A percentile compares a stretch with the other conserved stretches of the same genome.
Conservation (phyloP, 73 alveolate genomes). For the Durusdinium trenchii region DNA sequence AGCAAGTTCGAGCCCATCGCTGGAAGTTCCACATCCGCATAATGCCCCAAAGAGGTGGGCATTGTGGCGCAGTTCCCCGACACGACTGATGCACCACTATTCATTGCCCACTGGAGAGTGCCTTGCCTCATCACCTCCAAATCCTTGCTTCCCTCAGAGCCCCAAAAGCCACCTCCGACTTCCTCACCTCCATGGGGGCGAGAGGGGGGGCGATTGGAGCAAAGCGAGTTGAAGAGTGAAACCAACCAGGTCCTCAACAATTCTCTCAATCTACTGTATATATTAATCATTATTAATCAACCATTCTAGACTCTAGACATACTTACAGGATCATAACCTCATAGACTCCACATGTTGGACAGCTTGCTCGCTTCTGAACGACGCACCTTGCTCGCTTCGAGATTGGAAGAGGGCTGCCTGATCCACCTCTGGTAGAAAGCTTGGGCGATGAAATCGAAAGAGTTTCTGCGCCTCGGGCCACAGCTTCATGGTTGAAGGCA, state of each 20-base stretch:
- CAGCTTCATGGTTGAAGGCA: slow-evolving; percentile 85
- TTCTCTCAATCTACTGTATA: too few species aligned
- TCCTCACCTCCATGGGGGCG: too few species aligned
- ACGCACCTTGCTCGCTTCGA: slow-evolving; percentile 24
- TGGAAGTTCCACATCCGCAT: slow-evolving; percentile 35
- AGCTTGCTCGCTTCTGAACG: too few species aligned
- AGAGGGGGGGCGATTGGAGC: too few species aligned
- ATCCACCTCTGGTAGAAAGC: slow-evolving; percentile 29
- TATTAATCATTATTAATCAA: too few species aligned
- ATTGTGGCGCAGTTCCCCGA: slow-evolving; percentile 32
- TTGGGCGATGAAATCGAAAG: slow-evolving; percentile 49
- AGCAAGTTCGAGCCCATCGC: not conserved
- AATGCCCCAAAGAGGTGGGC: slow-evolving; percentile 48
- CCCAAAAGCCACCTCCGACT: slow-evolving; percentile 87
- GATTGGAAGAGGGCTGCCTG: slow-evolving; percentile 34
- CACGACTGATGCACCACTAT: slow-evolving; percentile 5
- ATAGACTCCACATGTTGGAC: too few species aligned
- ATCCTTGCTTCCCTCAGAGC: slow-evolving; percentile 51
- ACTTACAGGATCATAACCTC: too few species aligned
- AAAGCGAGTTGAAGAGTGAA: too few species aligned
- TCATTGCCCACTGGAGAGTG: slow-evolving; percentile 55
- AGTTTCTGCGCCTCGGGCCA: slow-evolving; percentile 79
- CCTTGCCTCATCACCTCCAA: slow-evolving; percentile 54
- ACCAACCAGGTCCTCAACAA: too few species aligned
- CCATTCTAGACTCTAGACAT: too few species aligned